Evolutionary conservation across 2,329 filamentous ascomycete species (phyloP).

Genomic region (Epichloe amarillans): DNA sequence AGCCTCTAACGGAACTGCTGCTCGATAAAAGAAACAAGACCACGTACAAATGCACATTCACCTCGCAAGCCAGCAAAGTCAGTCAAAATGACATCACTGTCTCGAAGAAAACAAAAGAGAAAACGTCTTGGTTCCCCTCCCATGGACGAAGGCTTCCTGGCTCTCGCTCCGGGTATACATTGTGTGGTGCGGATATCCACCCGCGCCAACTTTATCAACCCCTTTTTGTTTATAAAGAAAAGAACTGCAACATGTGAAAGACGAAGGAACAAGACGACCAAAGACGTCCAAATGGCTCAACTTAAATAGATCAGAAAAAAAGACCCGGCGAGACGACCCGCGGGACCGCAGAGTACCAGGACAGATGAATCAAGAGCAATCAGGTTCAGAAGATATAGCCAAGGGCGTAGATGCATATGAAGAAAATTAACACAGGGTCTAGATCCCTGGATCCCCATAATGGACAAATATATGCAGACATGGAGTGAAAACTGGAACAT

Average conservation of each 20-base stretch:
- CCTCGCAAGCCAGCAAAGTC: background rate
- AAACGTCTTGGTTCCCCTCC: background rate
- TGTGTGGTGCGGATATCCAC: background rate
- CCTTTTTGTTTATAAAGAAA: background rate
- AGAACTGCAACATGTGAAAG: background rate
- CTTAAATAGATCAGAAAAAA: background rate
- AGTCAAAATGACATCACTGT: too few species aligned
- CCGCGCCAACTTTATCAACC: background rate
- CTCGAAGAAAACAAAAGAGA: too few species aligned
- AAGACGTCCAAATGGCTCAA: background rate
- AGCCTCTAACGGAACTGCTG: too few species aligned
- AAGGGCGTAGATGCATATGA: background rate
- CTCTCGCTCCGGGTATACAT: slow-evolving; percentile 5
- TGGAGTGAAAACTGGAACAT: slow-evolving; percentile 16
- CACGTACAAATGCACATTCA: background rate
- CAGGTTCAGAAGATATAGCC: background rate
- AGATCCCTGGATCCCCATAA: background rate
- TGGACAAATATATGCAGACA: slow-evolving; percentile 9
- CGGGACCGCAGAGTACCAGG: background rate
- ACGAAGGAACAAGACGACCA: background rate
- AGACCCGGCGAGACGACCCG: background rate
- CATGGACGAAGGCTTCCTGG: slow-evolving; percentile 4
- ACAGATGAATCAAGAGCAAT: background rate
- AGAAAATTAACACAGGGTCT: background rate
- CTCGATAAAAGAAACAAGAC: too few species aligned